Conservation (phyloP, 495 filamentous ascomycete species). For the Aspergillus mulundensis region DNA sequence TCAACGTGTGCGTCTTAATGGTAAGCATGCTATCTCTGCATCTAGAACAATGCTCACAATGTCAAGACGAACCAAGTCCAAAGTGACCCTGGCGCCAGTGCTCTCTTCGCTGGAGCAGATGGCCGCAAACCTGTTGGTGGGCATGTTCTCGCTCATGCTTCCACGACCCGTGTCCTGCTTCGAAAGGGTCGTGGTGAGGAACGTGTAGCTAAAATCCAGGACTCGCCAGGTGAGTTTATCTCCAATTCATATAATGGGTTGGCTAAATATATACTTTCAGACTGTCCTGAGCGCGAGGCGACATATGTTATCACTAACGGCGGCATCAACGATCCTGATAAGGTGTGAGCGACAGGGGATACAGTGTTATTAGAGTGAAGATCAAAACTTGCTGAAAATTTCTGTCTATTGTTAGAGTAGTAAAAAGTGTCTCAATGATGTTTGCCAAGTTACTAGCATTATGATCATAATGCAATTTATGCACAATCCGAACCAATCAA, state of each 20-base stretch:
- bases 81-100: constrained; percentile 74
- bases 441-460: constrained; percentile 1
- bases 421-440: too few species aligned
- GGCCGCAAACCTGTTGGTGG: constrained; percentile 72
- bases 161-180: constrained; percentile 67
- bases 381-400: neutral
- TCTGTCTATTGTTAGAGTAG: neutral
- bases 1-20: constrained; percentile 74
- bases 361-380: neutral
- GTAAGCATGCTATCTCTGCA: constrained; percentile 29
- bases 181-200: constrained; percentile 77
- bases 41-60: neutral
- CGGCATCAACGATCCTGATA: constrained; percentile 72
- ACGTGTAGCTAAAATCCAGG: constrained; percentile 74
- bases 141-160: constrained; percentile 77
- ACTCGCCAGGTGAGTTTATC: constrained; percentile 59
- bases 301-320: constrained; percentile 77
- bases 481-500: neutral
- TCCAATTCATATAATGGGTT: neutral
- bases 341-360: constrained; percentile 28
- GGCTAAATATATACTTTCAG: constrained; percentile 30
- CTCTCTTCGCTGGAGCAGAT: constrained; percentile 75
- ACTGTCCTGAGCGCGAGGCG: constrained; percentile 73
- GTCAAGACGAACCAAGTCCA: constrained; percentile 75
- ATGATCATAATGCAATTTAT: neutral